Conservation (phyloP, 225 moss, liverwort and hornwort species). For the Physcomitrium patens region DNA sequence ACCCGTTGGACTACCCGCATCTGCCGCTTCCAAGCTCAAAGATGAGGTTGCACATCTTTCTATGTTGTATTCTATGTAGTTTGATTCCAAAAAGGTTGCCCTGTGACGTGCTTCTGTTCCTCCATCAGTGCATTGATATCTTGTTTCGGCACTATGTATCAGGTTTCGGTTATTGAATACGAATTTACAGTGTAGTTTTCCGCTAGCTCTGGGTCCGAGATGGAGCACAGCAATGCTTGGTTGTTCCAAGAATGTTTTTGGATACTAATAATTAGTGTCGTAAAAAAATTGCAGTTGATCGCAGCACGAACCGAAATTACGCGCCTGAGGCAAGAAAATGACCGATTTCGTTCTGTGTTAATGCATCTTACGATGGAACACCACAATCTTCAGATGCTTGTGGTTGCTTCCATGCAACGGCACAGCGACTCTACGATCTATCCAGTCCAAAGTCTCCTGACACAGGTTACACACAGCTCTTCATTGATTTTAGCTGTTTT, state of each 20-base stretch:
- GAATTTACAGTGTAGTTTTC: not conserved
- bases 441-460: slow-evolving; percentile 6
- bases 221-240: not conserved
- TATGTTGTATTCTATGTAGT: not conserved
- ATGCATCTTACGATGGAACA: slow-evolving; percentile 44
- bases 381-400: slow-evolving; percentile 42
- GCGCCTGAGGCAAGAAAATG: slow-evolving; percentile 39
- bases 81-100: not conserved
- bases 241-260: not conserved
- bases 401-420: slow-evolving; percentile 43
- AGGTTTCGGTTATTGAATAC: not conserved
- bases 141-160: not conserved
- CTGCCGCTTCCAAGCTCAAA: slow-evolving; percentile 30
- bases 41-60: slow-evolving; percentile 37
- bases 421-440: slow-evolving; percentile 28
- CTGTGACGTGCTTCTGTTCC: not conserved
- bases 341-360: slow-evolving; percentile 39
- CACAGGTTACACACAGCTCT: slow-evolving; percentile 19
- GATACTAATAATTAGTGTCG: not conserved
- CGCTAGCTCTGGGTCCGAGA: no score
- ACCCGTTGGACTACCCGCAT: slow-evolving; percentile 15
- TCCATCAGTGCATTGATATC: not conserved
- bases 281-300: slow-evolving; percentile 28
- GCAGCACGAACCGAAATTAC: slow-evolving; percentile 40
- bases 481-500: not conserved